Evolutionary conservation across 2,329 filamentous ascomycete species (phyloP).

Genomic region (Aspergillus uvarum): DNA sequence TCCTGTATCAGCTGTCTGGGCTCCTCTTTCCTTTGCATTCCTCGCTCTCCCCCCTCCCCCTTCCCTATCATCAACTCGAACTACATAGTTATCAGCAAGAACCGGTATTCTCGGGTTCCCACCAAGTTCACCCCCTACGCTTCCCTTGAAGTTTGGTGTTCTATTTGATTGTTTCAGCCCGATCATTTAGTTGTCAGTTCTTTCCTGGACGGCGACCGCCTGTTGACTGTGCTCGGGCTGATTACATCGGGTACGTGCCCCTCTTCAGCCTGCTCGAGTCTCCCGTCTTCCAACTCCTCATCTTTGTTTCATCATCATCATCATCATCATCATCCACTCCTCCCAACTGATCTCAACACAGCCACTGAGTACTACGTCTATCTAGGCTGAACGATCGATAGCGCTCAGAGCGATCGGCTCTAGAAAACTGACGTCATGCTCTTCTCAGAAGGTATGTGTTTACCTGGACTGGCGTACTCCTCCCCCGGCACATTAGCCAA

Average conservation of each 20-base stretch:
- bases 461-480: background rate
- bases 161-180: background rate
- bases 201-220: slow-evolving; percentile 18
- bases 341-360: background rate
- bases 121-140: background rate
- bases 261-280: slow-evolving; percentile 11
- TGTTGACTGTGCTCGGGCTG: slow-evolving; percentile 22
- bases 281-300: slow-evolving; percentile 14
- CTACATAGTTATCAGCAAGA: background rate
- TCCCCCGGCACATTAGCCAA: no score
- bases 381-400: background rate
- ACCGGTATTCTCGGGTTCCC: background rate
- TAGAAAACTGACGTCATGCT: slow-evolving; percentile 21
- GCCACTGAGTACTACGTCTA: background rate
- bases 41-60: background rate
- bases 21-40: background rate
- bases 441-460: slow-evolving; percentile 25
- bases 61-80: background rate
- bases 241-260: slow-evolving; percentile 17
- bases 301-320: background rate
- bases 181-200: background rate
- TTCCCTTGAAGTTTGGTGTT: background rate
- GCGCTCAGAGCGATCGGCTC: background rate
- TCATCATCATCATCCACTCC: background rate
- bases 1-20: no score